Evolutionary conservation across 2,329 filamentous ascomycete species (phyloP), one percentile per base, ranked within the genome.

Genomic region (Penicillium sp.): DNA sequence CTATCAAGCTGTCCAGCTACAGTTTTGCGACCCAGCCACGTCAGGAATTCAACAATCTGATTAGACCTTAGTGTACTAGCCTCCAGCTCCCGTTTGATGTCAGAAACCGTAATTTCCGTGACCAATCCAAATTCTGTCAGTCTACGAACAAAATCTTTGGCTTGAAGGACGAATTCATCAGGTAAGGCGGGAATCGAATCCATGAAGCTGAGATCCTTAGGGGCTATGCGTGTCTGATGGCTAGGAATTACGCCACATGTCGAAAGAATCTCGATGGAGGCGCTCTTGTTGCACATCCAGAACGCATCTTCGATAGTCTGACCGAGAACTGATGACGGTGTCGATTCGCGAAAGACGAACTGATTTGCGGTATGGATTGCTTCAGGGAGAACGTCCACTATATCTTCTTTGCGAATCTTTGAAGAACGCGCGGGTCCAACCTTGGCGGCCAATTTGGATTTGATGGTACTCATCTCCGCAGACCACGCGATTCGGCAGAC

Each of bases 281-380:
- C 87, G 61, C 88, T 89, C 70, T 86, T 88, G 68, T 90, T 95
- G 61, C 91, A 93, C 35, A 87, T 96, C 95, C 95, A 99, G 71
- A 99, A 99, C 0, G 92, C 90, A 74, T 97, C 91, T 69, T 97
- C 93, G 52, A 99, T 91, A 59, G 91, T 89, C 68, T 91, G 87
- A 0, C 92, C 91, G 21, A 98, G 90, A 58, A 90, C 84, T 0
- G 84, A 84, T 60, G 90, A 96, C 1, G 95, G 95, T 0, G 96
- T 98, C 1, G 95, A 97, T 68, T 96, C 91, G 37, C 83, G 84
- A 65, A 95, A 96, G 0, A 90, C 90, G 71, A 95, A 99, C 19
- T 95, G 93, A 64, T 91, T 90, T 58, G 95, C 83, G 3, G 89
- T 88, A 70, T 97, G 93, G 19, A 91, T 79, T 14, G 92, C 91